Base-by-base conservation (phyloP, 371 early-diverging fungal genomes). In the Lichtheimia hyalospora region DNA sequence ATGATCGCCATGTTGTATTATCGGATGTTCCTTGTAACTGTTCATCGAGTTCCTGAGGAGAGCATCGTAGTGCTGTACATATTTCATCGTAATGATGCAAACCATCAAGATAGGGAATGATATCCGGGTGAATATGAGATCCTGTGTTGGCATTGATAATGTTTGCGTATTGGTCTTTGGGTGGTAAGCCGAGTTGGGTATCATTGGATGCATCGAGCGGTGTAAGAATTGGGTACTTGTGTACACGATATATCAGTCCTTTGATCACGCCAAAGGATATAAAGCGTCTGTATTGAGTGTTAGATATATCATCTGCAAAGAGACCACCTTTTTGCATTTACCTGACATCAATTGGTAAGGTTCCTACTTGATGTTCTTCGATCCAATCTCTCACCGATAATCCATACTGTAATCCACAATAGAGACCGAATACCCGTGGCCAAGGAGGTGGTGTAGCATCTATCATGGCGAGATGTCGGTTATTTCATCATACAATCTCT, bases 251-350 rank as follows among this genome's bases (percentile, higher is more conserved):
- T 6, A 94, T 73, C 61, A 92, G 81, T 2, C 87, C 88, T 55
- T 94, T 90, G 64, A 92, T 80, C 3, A 90, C 83, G 0, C 93
- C 94, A 78, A 89, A 94, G 5, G 91, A 84, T 27, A 94, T 84
- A 54, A 94, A 85, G 5, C 94, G 87, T 41, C 93, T 92, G 61
- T 23, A 54, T 16, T 24, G n/a, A n/a, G 23, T 27, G 49, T 59
- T 54, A 46, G 27, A 24, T 24, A 43, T 28, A 21, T 18, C 44
- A 48, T 25, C 14, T 34, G 34, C n/a, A 34, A 34, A 8, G 10
- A 34, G 8, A 34, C 2, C 2, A 0, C 16, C 42, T 28, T 48
- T 49, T 51, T 27, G 2, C 13, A 49, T 46, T 64, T 77, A 89
- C 91, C 94, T 73, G 28, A 91, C 83, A 67, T 94, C 95, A 42